Conservation (phyloP, 2,329 filamentous ascomycete genomes). For the Nemania diffusa region DNA sequence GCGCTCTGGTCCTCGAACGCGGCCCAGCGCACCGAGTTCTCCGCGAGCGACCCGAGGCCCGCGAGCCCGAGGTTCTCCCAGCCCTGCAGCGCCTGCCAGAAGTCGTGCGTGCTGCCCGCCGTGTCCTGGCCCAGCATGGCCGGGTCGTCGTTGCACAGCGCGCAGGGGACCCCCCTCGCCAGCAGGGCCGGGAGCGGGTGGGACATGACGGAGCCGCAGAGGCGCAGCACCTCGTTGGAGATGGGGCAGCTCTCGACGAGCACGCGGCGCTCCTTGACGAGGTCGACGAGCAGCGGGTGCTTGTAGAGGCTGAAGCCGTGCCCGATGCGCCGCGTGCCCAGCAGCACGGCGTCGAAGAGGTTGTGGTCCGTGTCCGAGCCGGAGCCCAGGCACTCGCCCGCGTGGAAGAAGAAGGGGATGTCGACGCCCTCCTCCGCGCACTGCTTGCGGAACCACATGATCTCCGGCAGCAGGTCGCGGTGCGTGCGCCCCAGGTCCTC, state of each 20-base stretch:
- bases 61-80: conserved; percentile 92
- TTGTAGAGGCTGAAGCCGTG: conserved; percentile 91
- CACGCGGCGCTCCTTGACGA: conserved; percentile 89
- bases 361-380: conserved; percentile 81
- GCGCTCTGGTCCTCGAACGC: conserved; percentile 82
- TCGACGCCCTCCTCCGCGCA: conserved; percentile 81
- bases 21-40: conserved; percentile 93
- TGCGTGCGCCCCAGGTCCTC: conserved; percentile 84
- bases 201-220: conserved; percentile 78
- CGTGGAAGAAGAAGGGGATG: conserved; percentile 96
- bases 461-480: conserved; percentile 79
- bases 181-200: conserved; percentile 87
- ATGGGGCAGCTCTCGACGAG: conserved; percentile 91
- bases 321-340: conserved; percentile 89
- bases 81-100: conserved; percentile 91
- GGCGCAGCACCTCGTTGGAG: conserved; percentile 85
- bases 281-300: conserved; percentile 87
- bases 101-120: conserved; percentile 88
- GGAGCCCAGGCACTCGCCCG: conserved; percentile 85
- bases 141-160: conserved; percentile 90
- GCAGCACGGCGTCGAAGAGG: conserved; percentile 86
- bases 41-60: conserved; percentile 84
- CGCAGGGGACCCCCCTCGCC: conserved; percentile 83
- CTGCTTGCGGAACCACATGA: conserved; percentile 93
- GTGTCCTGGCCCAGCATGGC: conserved; percentile 86